These are phyloP conservation scores for Desmodesmus armatus DNA, from an alignment of 139 green algal species.

Conservation along the genomic window DNA sequence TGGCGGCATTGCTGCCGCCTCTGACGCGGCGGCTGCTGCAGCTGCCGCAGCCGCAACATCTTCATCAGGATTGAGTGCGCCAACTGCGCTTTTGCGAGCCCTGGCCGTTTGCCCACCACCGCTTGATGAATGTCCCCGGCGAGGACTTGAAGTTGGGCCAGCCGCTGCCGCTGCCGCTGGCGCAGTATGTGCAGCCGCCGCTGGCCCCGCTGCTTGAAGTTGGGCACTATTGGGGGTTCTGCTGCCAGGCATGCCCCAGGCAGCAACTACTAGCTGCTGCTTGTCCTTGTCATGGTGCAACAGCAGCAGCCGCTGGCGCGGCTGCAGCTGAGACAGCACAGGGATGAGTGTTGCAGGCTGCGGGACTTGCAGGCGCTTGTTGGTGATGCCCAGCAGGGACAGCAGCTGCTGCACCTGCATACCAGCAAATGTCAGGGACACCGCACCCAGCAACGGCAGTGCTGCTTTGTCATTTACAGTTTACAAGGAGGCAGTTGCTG, in stretches of 20 bases:
- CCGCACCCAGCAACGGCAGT: too few species aligned
- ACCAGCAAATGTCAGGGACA: background rate
- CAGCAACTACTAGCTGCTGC: slow-evolving; percentile 19
- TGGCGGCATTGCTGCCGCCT: too few species aligned
- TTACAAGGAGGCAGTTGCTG: too few species aligned
- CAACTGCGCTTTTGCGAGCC: too few species aligned
- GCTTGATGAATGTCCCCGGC: too few species aligned
- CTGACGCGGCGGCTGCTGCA: background rate
- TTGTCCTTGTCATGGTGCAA: slow-evolving; percentile 21
- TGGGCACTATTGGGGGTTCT: background rate
- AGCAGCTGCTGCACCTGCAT: slow-evolving; percentile 31
- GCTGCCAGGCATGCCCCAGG: background rate
- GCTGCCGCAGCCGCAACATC: slow-evolving; percentile 7
- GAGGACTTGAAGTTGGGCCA: background rate
- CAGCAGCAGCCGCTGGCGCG: slow-evolving; percentile 37
- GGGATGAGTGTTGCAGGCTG: background rate
- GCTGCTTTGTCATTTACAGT: too few species aligned
- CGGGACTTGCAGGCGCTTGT: background rate
- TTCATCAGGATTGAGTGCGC: too few species aligned
- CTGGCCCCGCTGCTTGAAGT: background rate
- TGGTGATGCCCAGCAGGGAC: background rate
- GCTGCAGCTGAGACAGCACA: slow-evolving; percentile 23
- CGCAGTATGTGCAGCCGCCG: too few species aligned
- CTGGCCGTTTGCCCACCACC: background rate
- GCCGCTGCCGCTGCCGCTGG: background rate